phyloP scores from a whole-genome alignment of 257 asterid species.

The Solanum boliviense region DNA sequence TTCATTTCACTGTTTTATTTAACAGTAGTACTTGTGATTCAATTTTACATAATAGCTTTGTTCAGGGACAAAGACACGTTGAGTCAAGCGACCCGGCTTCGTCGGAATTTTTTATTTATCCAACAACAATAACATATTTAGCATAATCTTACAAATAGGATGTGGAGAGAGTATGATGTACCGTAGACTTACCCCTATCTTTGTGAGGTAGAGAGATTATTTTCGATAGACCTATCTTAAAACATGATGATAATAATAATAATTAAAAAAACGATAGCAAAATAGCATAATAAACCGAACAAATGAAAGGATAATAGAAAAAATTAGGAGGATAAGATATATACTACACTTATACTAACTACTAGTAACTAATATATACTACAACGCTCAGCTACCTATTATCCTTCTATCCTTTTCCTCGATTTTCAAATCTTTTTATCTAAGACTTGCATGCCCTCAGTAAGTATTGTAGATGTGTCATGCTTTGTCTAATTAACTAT shows the following conservation, averaged over 20 bases:
- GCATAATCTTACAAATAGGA: too few relatives aligned
- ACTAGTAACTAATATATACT: not conserved
- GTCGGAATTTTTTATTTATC: too few relatives aligned
- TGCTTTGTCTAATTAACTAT: not conserved
- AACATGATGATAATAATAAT: not conserved
- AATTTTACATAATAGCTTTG: not conserved
- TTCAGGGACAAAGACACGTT: not conserved
- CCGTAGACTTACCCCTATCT: not conserved
- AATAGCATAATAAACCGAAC: not conserved
- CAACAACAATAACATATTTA: too few relatives aligned
- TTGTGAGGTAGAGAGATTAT: not conserved
- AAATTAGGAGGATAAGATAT: not conserved
- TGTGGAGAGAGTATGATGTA: too few relatives aligned
- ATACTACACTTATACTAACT: not conserved
- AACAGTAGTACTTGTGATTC: not conserved
- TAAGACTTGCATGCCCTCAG: not conserved
- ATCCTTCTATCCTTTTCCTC: not conserved
- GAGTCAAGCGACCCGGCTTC: not conserved
- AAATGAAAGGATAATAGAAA: not conserved
- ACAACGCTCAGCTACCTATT: not conserved
- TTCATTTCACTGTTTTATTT: not conserved
- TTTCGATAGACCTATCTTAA: not conserved
- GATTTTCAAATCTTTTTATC: not conserved
- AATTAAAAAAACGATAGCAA: not conserved
- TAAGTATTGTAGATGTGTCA: not conserved